Evolutionary conservation across 2,329 filamentous ascomycete genomes (phyloP), one percentile per base, ranked within the genome.

Genomic region (Colletotrichum liaoningense): DNA sequence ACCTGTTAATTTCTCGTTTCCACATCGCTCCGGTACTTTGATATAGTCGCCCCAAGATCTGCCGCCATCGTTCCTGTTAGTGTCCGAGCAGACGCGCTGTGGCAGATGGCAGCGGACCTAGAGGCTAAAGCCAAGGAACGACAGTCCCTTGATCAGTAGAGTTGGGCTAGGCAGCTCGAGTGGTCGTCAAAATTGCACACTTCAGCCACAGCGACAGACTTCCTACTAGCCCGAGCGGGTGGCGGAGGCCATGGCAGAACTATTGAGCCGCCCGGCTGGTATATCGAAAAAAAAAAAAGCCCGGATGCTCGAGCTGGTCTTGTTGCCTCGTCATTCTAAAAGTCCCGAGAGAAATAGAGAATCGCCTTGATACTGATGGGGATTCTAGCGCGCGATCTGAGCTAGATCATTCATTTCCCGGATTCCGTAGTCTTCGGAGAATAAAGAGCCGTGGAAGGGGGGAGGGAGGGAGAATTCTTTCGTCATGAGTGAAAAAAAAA

Each of bases 121-220:
- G 24, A 46, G 38, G 24, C 38, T 38, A 11, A 19, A 46, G 38
- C 38, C 38, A 28, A n/a, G n/a, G 42, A 52, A 63, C 16, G 42
- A 24, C 42, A 49, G 26, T 63, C 33, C 42, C 19, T 49, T 42
- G 9, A 42, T 42, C 8, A 49, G 19, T 22, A n/a, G 8, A n/a
- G 30, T 11, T 12, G n/a, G 14, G 9, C 12, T n/a, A 22, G 56
- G 35, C 19, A n/a, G 35, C 54, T n/a, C n/a, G 24, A 22, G n/a
- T 12, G 22, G 54, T 33, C 30, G 66, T 73, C 70, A 73, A 73
- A n/a, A 59, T 73, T 73, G 38, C 55, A 30, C 6, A 49, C n/a
- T 24, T 24, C 54, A 58, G 66, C 59, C 66, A 55, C 54, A 11
- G 24, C 42, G 42, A 49, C 19, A 16, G 58, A 28, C 65, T 52